Conservation (phyloP, 805 yeast species). For the Yarrowia yakushimensis region DNA sequence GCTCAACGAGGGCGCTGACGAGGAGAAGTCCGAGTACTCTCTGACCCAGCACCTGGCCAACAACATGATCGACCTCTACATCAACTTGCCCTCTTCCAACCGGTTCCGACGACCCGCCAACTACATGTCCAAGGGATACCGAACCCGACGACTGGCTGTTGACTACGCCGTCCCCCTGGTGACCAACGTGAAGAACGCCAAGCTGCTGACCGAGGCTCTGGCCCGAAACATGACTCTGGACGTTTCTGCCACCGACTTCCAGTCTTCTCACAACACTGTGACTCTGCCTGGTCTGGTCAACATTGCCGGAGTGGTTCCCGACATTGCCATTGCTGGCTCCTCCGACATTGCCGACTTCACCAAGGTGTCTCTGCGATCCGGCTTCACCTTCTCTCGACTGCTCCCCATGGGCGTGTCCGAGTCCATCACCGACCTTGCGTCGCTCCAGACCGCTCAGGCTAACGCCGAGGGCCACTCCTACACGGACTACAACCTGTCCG, state of each 20-base stretch:
- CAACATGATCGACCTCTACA: constrained; percentile 91
- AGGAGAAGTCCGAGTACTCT: constrained; percentile 89
- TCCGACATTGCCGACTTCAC: constrained; percentile 64
- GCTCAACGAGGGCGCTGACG: constrained; percentile 62
- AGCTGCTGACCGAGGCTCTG: constrained; percentile 90
- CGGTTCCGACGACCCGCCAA: constrained; percentile 98
- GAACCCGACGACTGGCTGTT: constrained; percentile 99
- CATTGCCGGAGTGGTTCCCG: constrained; percentile 73
- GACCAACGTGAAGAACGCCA: constrained; percentile 96
- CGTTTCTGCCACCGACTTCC: constrained; percentile 76
- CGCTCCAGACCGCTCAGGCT: constrained; percentile 63
- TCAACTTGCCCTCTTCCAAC: constrained; percentile 94
- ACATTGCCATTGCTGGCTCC: constrained; percentile 49
- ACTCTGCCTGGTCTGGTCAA: constrained; percentile 85
- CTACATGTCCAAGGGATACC: constrained; percentile 95
- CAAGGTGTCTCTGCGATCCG: constrained; percentile 70
- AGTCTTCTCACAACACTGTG: constrained; percentile 80
- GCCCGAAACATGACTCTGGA: constrained; percentile 57
- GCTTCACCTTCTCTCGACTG: constrained; percentile 82
- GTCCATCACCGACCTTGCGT: constrained; percentile 58
- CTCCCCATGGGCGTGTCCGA: constrained; percentile 69
- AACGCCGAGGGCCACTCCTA: constrained; percentile 51
- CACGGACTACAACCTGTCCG: constrained; percentile 78
- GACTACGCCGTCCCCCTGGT: constrained; percentile 97
- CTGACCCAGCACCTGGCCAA: constrained; percentile 94